These are phyloP conservation scores for Nicotiana attenuata DNA, from an alignment of 257 asterid genomes.

Conservation along the genomic window DNA sequence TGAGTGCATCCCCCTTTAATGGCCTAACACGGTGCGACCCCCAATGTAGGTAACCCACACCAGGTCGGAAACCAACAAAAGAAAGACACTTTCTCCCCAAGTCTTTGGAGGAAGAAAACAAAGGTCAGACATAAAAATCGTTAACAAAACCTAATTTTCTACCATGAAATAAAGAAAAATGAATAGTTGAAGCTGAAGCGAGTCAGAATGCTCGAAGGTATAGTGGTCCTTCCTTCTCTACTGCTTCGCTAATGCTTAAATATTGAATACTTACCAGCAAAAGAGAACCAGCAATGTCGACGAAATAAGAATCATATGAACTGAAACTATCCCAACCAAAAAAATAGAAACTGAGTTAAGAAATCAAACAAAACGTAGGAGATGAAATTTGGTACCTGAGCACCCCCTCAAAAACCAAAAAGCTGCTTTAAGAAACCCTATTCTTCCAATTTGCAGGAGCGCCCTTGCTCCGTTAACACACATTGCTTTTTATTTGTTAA, in stretches of 20 bases:
- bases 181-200: no score
- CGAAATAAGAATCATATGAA: not conserved
- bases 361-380: not conserved
- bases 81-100: no score
- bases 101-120: not conserved
- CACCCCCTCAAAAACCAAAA: not conserved
- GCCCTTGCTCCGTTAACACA: not conserved
- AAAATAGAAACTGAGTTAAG: not conserved
- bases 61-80: no score
- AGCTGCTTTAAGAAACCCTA: not conserved
- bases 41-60: no score
- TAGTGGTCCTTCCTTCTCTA: not conserved
- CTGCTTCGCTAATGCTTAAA: not conserved
- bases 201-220: not conserved
- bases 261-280: not conserved
- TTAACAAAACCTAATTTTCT: no score
- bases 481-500: not conserved
- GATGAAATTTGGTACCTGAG: slow-evolving; percentile 28
- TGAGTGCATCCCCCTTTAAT: no score
- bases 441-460: not conserved
- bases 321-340: not conserved
- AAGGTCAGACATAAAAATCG: not conserved
- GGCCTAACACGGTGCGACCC: no score
- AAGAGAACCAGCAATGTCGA: not conserved
- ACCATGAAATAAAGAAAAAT: no score